A percentile compares a stretch with the other conserved stretches of the same genome.
Evolutionary conservation across 2,329 filamentous ascomycete species (phyloP).

Genomic region (Arthrobotrys sphaeroides): DNA sequence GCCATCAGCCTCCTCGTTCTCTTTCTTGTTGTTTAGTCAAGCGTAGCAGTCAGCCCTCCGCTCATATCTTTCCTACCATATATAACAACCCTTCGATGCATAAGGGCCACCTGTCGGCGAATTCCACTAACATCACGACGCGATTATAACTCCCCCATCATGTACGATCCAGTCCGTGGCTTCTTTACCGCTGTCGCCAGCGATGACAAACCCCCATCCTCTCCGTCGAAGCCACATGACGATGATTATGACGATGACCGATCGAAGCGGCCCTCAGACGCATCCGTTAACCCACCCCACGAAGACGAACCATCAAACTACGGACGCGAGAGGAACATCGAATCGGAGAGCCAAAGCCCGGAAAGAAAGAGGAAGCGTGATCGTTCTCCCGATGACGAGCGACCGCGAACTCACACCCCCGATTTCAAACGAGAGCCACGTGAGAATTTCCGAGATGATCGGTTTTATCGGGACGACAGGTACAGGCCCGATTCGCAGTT

Average conservation of each 20-base stretch:
- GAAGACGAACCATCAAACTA: constrained; percentile 7
- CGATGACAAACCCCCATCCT: constrained; percentile 39
- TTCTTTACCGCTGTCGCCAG: constrained; percentile 38
- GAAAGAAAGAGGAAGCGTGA: constrained; percentile 45
- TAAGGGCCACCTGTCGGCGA: background rate
- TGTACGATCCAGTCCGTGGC: constrained; percentile 52
- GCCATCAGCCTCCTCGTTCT: background rate
- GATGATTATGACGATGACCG: constrained; percentile 28
- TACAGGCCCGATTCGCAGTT: background rate
- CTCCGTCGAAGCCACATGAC: constrained; percentile 34
- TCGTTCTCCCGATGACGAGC: constrained; percentile 25
- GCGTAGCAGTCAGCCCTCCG: background rate
- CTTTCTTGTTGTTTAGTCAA: too few relatives aligned
- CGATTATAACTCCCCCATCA: background rate
- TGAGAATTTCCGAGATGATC: background rate
- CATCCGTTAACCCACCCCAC: constrained; percentile 8
- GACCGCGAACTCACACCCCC: constrained; percentile 1
- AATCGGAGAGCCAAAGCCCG: constrained; percentile 5
- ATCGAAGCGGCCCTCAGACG: constrained; percentile 16
- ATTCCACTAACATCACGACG: background rate
- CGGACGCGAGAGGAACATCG: background rate
- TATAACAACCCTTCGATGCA: background rate
- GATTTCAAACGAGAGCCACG: constrained; percentile 21
- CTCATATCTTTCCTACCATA: background rate
- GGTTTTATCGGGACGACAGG: background rate